Percentiles rank a stretch among this genome's conserved stretches.
These are phyloP conservation scores for Plasmodium billcollinsi DNA, from an alignment of 169 alveolate genomes.

Conservation along the genomic window DNA sequence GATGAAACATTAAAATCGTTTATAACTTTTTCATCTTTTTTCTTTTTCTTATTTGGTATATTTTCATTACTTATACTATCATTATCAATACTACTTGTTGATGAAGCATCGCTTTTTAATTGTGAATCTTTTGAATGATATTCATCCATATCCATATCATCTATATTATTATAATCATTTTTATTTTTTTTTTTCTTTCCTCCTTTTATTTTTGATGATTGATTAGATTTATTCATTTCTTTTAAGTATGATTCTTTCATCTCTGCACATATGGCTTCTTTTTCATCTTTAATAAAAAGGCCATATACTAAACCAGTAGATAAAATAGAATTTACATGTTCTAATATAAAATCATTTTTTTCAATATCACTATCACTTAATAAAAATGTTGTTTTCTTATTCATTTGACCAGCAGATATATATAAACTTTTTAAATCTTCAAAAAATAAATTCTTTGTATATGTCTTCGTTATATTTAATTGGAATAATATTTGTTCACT, in stretches of 20 bases:
- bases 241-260: slow-evolving; percentile 78
- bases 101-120: slow-evolving; percentile 70
- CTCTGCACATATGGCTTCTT: slow-evolving; percentile 92
- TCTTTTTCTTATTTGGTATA: slow-evolving; percentile 7
- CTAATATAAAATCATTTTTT: slow-evolving; percentile 94
- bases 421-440: slow-evolving; percentile 93
- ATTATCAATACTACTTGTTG: slow-evolving; percentile 77
- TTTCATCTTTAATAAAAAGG: slow-evolving; percentile 94
- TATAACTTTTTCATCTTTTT: slow-evolving; percentile 63
- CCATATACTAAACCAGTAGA: slow-evolving; percentile 98
- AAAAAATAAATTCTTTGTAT: slow-evolving; percentile 92
- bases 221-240: slow-evolving; percentile 78
- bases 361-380: slow-evolving; percentile 97
- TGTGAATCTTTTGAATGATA: slow-evolving; percentile 53
- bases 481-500: slow-evolving; percentile 90
- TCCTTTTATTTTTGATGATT: slow-evolving; percentile 85
- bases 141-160: slow-evolving; percentile 23
- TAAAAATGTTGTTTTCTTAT: slow-evolving; percentile 93
- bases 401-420: slow-evolving; percentile 92
- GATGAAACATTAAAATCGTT: slow-evolving; percentile 57
- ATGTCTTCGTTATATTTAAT: slow-evolving; percentile 92
- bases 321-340: slow-evolving; percentile 93
- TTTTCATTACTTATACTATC: slow-evolving; percentile 75
- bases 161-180: slow-evolving; percentile 25
- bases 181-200: slow-evolving; percentile 79